Conservation (phyloP, 164 flowering plant species). For the Hamamelis virginiana region DNA sequence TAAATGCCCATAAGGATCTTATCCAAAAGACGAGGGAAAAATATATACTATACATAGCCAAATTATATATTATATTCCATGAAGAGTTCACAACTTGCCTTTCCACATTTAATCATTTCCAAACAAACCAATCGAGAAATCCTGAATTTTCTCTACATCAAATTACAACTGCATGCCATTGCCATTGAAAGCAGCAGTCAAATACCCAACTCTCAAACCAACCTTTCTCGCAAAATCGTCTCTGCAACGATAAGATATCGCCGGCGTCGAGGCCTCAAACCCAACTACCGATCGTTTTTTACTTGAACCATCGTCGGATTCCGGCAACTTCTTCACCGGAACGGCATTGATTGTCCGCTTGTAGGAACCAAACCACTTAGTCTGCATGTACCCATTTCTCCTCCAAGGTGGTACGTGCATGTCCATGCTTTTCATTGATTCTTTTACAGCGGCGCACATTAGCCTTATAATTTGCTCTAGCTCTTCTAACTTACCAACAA, state of each 20-base stretch:
- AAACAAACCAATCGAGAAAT: neutral
- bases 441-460: constrained; percentile 58
- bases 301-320: neutral
- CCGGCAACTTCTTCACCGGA: neutral
- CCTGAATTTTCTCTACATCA: neutral
- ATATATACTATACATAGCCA: too few species aligned
- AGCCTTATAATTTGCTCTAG: constrained; percentile 55
- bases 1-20: too few species aligned
- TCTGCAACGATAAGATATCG: constrained; percentile 27
- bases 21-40: too few species aligned
- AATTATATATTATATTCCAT: too few species aligned
- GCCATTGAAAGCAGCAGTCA: constrained; percentile 32
- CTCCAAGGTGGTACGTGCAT: constrained; percentile 88
- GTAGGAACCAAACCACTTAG: constrained; percentile 70
- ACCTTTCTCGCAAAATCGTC: constrained; percentile 19
- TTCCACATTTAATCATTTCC: neutral
- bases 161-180: constrained; percentile 12
- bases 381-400: constrained; percentile 56
- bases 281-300: constrained; percentile 38
- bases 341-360: constrained; percentile 47
- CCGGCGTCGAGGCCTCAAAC: constrained; percentile 26
- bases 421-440: constrained; percentile 51
- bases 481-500: constrained; percentile 44
- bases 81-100: too few species aligned
- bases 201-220: constrained; percentile 34